Evolutionary conservation across 2,329 filamentous ascomycete genomes (phyloP).

Genomic region (Bisporella sp.): DNA sequence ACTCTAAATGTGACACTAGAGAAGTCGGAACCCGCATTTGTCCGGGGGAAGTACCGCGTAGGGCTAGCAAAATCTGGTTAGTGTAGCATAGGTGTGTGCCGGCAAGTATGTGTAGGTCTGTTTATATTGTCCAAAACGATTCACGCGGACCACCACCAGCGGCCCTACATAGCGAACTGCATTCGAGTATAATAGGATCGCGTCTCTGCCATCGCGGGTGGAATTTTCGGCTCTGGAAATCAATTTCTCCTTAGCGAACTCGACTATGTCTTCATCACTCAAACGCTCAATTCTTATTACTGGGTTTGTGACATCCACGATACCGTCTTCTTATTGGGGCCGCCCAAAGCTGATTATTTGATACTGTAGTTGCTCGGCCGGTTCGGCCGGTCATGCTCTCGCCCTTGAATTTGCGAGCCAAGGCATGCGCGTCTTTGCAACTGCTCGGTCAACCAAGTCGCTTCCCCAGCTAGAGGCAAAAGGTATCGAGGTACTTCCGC

Average conservation of each 20-base stretch:
- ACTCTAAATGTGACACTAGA: too few relatives aligned
- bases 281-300: constrained; percentile 11
- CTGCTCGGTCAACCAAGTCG: constrained; percentile 8
- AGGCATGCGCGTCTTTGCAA: constrained; percentile 14
- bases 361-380: constrained; percentile 9
- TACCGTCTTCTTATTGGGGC: not conserved
- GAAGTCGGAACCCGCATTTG: too few relatives aligned
- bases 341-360: constrained; percentile 1
- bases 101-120: too few relatives aligned
- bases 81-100: too few relatives aligned
- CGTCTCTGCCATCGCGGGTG: not conserved
- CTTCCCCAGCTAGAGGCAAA: constrained; percentile 7
- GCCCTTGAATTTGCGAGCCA: constrained; percentile 26
- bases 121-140: too few relatives aligned
- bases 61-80: too few relatives aligned
- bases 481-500: constrained; percentile 12
- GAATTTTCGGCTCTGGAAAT: not conserved
- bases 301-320: constrained; percentile 4
- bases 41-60: too few relatives aligned
- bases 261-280: not conserved
- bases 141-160: too few relatives aligned
- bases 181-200: not conserved
- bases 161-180: not conserved
- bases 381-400: constrained; percentile 13
- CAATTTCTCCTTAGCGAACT: not conserved